phyloP scores from a whole-genome alignment of 2,329 filamentous ascomycete genomes.

The Cryphonectria radicalis region DNA sequence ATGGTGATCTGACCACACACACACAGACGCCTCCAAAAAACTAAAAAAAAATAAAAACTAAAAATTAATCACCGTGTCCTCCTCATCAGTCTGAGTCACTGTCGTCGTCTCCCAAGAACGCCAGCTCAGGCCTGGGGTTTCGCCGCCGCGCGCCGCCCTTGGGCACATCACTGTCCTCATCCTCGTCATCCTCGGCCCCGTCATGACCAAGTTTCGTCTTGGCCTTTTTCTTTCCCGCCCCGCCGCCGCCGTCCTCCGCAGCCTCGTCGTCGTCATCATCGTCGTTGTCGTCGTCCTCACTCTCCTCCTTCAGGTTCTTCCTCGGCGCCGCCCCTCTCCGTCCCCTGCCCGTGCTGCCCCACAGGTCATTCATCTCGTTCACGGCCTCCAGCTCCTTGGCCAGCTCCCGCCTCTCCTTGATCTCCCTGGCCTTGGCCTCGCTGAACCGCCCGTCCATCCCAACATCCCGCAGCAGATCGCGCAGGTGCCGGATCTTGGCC shows the following conservation, averaged over 20 bases:
- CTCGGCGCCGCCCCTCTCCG: constrained; percentile 47
- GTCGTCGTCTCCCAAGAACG: constrained; percentile 71
- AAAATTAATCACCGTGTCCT: neutral
- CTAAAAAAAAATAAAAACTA: no score
- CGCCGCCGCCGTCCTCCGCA: constrained; percentile 34
- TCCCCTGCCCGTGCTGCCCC: constrained; percentile 62
- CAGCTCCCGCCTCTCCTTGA: constrained; percentile 86
- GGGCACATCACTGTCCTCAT: constrained; percentile 41
- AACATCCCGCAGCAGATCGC: constrained; percentile 74
- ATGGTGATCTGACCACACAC: neutral
- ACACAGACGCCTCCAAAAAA: neutral
- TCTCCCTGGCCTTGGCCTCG: constrained; percentile 79
- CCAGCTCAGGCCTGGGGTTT: constrained; percentile 56
- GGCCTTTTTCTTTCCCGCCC: constrained; percentile 34
- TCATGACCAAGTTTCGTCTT: constrained; percentile 35
- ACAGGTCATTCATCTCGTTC: constrained; percentile 77
- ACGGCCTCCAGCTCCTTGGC: constrained; percentile 83
- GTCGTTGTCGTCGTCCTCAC: constrained; percentile 36
- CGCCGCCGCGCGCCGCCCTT: constrained; percentile 51
- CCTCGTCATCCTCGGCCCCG: constrained; percentile 36
- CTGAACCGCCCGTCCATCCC: constrained; percentile 93
- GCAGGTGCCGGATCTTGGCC: constrained; percentile 83
- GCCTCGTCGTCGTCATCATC: constrained; percentile 39
- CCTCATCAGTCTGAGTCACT: constrained; percentile 63
- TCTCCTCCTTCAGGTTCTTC: constrained; percentile 44